Evolutionary conservation across 495 filamentous ascomycete species (phyloP), one percentile per base, ranked within the genome.

Genomic region (Penicillium riverlandense): DNA sequence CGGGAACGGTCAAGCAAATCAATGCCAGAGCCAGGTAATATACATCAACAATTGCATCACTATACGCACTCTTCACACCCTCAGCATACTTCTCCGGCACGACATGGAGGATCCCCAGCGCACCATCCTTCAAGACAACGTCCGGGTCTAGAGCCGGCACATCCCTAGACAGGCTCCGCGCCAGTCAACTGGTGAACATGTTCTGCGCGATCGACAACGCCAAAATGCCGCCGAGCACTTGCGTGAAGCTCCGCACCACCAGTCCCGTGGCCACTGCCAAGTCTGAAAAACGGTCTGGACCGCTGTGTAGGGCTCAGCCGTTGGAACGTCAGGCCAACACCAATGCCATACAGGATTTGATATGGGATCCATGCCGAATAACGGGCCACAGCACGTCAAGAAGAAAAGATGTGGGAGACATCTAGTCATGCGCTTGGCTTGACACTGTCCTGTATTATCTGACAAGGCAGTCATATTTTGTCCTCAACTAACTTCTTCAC

Each of bases 281-380:
- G 22, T 55, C 55, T 2, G 70, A 27, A 83, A 68, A 3, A 72
- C 69, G 6, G 77, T 70, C 47, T 83, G 79, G 8, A 75, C 74
- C 7, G 77, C 78, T 32, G 83, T 73, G 35, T 69, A 66, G 1
- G 75, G 60, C 30, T 77, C n/a, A n/a, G n/a, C n/a, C n/a, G 74
- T 54, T 84, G 80, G 70, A 83, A 76, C 36, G 80, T 79, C 14
- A 78, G 63, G 0, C 83, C 83, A 13, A 82, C 59, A 9, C 83
- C 84, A 37, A 82, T 71, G 30, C 83, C 83, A 36, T 38, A 52
- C 14, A 80, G 36, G 45, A 74, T 65, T 40, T 77, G 74, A 51
- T 75, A 79, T n/a, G 71, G 71, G 47, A 80, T 75, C 71, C 71
- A 75, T 13, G 55, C 57, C 11, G 54, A 38, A n/a, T n/a, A n/a